Evolutionary conservation across 73 alveolate genomes (phyloP).

Genomic region (Paramecium biaurelia): DNA sequence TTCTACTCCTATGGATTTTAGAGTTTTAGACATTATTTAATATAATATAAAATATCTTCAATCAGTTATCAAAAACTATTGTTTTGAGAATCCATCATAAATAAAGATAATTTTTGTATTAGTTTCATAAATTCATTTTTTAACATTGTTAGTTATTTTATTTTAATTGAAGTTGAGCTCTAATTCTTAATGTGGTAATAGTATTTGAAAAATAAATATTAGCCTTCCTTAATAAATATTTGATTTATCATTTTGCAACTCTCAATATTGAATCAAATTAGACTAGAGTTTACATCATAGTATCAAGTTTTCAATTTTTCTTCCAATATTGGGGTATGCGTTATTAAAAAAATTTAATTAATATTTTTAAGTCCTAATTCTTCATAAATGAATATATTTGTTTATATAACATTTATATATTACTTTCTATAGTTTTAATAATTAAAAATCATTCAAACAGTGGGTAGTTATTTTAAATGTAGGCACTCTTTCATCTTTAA

Average conservation of each 20-base stretch:
- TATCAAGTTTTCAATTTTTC: not conserved
- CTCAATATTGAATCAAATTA: not conserved
- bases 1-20: constrained; percentile 8
- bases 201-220: too few relatives aligned
- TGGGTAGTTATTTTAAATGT: too few relatives aligned
- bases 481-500: too few relatives aligned
- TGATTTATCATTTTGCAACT: not conserved
- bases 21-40: not conserved
- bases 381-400: not conserved
- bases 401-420: not conserved
- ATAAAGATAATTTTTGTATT: not conserved
- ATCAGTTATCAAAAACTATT: not conserved
- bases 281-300: not conserved
- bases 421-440: too few relatives aligned
- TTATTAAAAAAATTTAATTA: not conserved
- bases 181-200: too few relatives aligned
- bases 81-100: not conserved
- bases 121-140: not conserved
- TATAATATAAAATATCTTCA: not conserved
- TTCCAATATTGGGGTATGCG: not conserved
- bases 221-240: not conserved
- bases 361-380: not conserved
- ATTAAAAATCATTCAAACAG: too few relatives aligned
- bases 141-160: not conserved
- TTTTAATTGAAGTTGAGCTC: not conserved